These are phyloP conservation scores for Basipetospora chlamydospora DNA, from an alignment of 2,329 filamentous ascomycete species.

Conservation along the genomic window DNA sequence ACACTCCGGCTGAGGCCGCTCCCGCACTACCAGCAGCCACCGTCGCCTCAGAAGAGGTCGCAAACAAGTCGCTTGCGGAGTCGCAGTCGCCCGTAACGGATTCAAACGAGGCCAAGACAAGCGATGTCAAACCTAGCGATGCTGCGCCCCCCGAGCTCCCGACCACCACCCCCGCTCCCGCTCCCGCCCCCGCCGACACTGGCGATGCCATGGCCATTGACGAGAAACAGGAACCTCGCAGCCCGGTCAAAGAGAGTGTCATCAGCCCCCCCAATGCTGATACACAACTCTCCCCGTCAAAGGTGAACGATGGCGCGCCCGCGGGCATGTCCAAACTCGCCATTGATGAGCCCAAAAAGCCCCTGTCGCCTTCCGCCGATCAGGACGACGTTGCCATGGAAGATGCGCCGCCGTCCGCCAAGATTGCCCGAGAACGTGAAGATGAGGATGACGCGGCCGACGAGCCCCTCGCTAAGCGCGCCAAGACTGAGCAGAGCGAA, in stretches of 20 bases:
- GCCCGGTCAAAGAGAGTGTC: not conserved
- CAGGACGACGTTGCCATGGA: constrained; percentile 32
- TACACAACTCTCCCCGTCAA: not conserved
- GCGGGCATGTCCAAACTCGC: constrained; percentile 3
- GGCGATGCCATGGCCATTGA: constrained; percentile 9
- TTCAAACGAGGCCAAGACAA: constrained; percentile 7
- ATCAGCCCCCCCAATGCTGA: not conserved
- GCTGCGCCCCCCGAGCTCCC: no score
- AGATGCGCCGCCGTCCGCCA: constrained; percentile 38
- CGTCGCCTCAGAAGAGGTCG: no score
- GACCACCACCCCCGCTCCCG: no score
- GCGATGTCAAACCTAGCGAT: not conserved
- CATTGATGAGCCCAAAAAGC: constrained; percentile 4
- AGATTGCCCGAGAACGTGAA: constrained; percentile 59
- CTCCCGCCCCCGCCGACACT: constrained; percentile 5
- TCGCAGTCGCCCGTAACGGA: no score
- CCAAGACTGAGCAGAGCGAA: constrained; percentile 51
- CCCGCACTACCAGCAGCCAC: not conserved
- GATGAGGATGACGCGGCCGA: constrained; percentile 57
- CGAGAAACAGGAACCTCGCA: constrained; percentile 7
- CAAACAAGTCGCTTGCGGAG: no score
- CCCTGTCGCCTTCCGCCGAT: constrained; percentile 6
- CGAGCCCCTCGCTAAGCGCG: constrained; percentile 65
- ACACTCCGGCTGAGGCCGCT: not conserved
- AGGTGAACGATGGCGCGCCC: not conserved